Evolutionary conservation across 306 rosid genomes (phyloP).

Genomic region (Abrus precatorius): DNA sequence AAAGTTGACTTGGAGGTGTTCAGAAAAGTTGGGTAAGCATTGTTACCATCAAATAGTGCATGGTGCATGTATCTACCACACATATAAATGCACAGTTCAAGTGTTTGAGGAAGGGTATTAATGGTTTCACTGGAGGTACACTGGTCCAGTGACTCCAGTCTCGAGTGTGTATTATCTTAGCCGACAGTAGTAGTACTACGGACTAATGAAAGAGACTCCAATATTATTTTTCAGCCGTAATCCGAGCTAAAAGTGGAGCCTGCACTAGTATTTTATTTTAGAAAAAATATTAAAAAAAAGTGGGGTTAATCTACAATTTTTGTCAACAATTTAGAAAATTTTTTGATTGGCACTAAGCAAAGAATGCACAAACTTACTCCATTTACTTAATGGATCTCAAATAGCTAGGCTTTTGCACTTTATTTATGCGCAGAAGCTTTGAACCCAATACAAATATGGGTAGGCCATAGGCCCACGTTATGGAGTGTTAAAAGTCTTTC

Average conservation of each 20-base stretch:
- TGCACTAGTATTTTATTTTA: background rate
- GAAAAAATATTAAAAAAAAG: background rate
- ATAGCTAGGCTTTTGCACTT: background rate
- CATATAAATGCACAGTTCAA: conserved; percentile 30
- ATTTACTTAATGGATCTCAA: conserved; percentile 40
- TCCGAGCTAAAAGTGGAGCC: conserved; percentile 46
- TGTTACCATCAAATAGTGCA: conserved; percentile 37
- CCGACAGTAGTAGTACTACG: conserved; percentile 29
- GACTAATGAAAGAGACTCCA: conserved; percentile 38
- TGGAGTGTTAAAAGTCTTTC: conserved; percentile 34
- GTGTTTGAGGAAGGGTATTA: conserved; percentile 47
- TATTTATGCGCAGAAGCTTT: background rate
- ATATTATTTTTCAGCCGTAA: conserved; percentile 49
- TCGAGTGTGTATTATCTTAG: conserved; percentile 40
- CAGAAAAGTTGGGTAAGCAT: conserved; percentile 27
- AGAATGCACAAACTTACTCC: background rate
- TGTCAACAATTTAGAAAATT: background rate
- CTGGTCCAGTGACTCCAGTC: conserved; percentile 52
- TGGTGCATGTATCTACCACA: conserved; percentile 39
- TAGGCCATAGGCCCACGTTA: conserved; percentile 43
- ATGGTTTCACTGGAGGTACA: conserved; percentile 45
- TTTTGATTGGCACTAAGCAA: conserved; percentile 25
- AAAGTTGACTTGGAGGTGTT: conserved; percentile 3
- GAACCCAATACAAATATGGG: conserved; percentile 24
- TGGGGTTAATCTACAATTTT: too few species aligned